A percentile compares a stretch with the other conserved stretches of the same genome.
Evolutionary conservation across 2,329 filamentous ascomycete species (phyloP).

Genomic region (Talaromyces sp.): DNA sequence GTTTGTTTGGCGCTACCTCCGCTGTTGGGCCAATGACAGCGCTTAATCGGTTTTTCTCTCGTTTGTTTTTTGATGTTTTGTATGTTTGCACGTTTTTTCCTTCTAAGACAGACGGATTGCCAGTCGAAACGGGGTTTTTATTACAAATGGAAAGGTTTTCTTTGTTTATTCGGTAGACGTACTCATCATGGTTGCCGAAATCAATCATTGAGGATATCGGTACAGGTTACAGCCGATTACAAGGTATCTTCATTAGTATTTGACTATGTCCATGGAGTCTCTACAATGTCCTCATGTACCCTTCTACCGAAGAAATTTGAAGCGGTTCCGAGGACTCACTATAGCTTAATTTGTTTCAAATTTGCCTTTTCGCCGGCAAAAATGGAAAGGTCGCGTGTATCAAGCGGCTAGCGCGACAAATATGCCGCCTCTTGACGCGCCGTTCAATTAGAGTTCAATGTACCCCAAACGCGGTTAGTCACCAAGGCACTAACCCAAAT

Average conservation of each 20-base stretch:
- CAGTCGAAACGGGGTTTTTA: neutral
- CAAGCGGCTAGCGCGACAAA: neutral
- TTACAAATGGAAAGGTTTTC: neutral
- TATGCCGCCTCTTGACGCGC: neutral
- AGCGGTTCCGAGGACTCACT: no score
- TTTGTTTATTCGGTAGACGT: neutral
- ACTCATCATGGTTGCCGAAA: neutral
- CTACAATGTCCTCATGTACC: no score
- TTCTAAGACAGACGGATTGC: neutral
- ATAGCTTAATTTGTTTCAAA: neutral
- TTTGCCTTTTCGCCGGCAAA: no score
- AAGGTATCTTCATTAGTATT: no score
- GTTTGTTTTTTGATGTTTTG: neutral
- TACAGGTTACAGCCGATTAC: neutral
- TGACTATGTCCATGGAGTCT: no score
- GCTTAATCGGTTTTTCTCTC: neutral
- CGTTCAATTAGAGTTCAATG: neutral
- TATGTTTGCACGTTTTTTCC: neutral
- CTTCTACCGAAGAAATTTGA: no score
- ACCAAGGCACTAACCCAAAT: neutral
- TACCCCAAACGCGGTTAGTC: neutral
- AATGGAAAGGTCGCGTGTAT: neutral
- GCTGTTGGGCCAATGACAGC: constrained; percentile 3
- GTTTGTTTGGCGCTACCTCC: constrained; percentile 1
- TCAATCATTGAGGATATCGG: neutral